Percentiles rank a stretch among this genome's conserved stretches.
phyloP scores from a whole-genome alignment of 345 rosid genomes.

The Eucalyptus sp. region DNA sequence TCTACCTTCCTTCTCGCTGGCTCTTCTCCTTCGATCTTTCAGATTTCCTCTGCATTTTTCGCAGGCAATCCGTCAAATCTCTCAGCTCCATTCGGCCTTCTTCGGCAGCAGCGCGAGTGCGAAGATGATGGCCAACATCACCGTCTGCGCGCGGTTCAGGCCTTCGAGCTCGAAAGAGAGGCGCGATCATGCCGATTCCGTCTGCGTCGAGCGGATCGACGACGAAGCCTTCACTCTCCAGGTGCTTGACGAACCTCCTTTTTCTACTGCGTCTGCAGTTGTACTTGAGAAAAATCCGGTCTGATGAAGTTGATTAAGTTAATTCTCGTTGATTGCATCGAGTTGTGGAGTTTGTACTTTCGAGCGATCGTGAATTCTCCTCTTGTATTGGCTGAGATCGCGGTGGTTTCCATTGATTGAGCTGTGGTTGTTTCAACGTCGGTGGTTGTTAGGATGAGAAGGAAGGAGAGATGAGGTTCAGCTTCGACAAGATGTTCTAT shows the following conservation, averaged over 20 bases:
- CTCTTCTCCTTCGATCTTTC: neutral
- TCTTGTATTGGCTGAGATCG: neutral
- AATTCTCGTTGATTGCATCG: too few species aligned
- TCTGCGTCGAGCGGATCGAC: constrained; percentile 43
- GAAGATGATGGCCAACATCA: constrained; percentile 39
- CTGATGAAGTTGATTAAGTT: neutral
- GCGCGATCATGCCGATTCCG: constrained; percentile 29
- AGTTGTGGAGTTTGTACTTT: too few species aligned
- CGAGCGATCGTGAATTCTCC: too few species aligned
- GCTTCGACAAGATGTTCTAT: constrained; percentile 59
- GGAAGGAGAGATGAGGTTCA: constrained; percentile 53
- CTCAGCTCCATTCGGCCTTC: neutral
- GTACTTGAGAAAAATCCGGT: neutral
- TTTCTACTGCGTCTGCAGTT: neutral
- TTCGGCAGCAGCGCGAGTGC: neutral
- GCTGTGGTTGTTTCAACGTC: neutral
- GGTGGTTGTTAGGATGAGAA: constrained; percentile 47
- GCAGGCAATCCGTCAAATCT: neutral
- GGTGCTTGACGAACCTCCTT: too few species aligned
- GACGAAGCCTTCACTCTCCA: constrained; percentile 51
- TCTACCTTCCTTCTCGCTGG: neutral
- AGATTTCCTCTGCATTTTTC: neutral
- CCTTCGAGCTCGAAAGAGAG: constrained; percentile 61
- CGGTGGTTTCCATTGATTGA: neutral
- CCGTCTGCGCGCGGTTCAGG: constrained; percentile 76